Conservation (phyloP, 257 asterid genomes). For the Voacanga thouarsii region DNA sequence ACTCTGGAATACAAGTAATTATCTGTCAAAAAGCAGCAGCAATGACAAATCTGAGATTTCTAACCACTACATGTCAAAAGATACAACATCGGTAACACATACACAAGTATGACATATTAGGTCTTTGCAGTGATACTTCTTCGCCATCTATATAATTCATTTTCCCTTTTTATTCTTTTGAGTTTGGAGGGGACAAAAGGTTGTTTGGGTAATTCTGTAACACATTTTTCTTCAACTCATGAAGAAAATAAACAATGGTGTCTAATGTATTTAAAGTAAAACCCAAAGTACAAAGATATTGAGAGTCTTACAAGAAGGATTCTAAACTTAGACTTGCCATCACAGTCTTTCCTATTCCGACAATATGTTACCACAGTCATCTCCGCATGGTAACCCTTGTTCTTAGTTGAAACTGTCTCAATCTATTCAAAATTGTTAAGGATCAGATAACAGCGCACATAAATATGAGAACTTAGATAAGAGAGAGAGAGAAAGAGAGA, state of each 20-base stretch:
- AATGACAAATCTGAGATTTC: slow-evolving; percentile 84
- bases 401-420: slow-evolving; percentile 57
- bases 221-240: not conserved
- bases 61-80: slow-evolving; percentile 40
- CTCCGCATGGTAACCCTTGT: slow-evolving; percentile 82
- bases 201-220: not conserved
- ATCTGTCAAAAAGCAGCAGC: slow-evolving; percentile 94
- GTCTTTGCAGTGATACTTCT: not conserved
- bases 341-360: slow-evolving; percentile 56
- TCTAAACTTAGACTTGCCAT: slow-evolving; percentile 67
- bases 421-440: slow-evolving; percentile 39
- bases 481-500: slow-evolving; percentile 8
- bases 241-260: no score
- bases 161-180: not conserved
- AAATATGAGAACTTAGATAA: not conserved
- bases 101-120: slow-evolving; percentile 15
- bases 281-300: not conserved
- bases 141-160: not conserved
- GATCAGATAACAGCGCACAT: not conserved
- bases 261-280: not conserved
- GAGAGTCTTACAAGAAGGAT: slow-evolving; percentile 75
- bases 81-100: slow-evolving; percentile 13
- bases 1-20: slow-evolving; percentile 99
- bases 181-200: not conserved
- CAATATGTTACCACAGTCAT: slow-evolving; percentile 69